These are phyloP conservation scores for Oxyria digyna DNA, from an alignment of 148 eudicot species.

Conservation along the genomic window DNA sequence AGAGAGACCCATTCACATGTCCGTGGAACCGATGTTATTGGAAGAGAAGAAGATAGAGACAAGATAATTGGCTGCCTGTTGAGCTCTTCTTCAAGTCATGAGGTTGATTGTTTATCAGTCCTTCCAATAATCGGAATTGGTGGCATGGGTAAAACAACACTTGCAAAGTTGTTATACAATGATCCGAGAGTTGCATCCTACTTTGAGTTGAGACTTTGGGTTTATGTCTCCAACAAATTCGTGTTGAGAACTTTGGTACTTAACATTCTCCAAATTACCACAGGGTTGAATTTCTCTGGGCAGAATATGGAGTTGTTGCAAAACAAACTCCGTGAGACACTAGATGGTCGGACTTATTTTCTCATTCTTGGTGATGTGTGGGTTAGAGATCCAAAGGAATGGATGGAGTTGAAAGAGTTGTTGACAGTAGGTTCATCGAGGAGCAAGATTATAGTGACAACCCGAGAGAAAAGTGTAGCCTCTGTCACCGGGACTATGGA, in stretches of 20 bases:
- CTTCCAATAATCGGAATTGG: neutral
- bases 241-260: neutral
- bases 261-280: neutral
- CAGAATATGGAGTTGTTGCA: neutral
- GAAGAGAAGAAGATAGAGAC: neutral
- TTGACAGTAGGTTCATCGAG: neutral
- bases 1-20: neutral
- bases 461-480: conserved; percentile 14
- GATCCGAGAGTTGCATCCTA: neutral
- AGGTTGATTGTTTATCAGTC: neutral
- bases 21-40: neutral
- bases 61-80: neutral
- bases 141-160: neutral
- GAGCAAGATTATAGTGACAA: conserved; percentile 17
- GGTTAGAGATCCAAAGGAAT: neutral
- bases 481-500: neutral
- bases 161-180: neutral
- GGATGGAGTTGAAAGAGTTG: neutral
- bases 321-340: neutral
- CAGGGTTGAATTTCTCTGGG: neutral
- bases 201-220: neutral
- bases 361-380: neutral
- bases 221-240: neutral
- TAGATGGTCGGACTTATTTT: neutral
- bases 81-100: too few relatives aligned